Conservation (phyloP, 345 rosid genomes). For the Eutrema japonicum region DNA sequence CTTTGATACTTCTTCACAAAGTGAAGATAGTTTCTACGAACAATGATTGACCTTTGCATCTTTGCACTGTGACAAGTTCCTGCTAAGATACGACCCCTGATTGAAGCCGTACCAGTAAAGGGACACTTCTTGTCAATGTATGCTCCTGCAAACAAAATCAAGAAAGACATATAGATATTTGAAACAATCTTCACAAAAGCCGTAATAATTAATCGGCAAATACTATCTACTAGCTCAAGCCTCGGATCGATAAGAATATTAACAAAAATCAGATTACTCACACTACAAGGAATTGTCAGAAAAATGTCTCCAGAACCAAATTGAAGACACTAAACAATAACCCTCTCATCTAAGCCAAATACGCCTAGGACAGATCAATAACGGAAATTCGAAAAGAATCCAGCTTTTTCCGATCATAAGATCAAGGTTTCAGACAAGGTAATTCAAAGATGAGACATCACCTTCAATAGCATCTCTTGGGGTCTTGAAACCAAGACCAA, state of each 20-base stretch:
- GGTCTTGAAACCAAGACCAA: conserved; percentile 87
- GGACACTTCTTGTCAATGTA: conserved; percentile 89
- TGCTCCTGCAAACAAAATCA: conserved; percentile 48
- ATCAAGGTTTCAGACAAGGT: background rate
- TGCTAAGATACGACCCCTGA: conserved; percentile 82
- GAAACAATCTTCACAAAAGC: background rate
- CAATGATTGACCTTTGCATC: conserved; percentile 85
- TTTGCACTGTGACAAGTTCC: conserved; percentile 91
- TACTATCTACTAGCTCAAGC: background rate
- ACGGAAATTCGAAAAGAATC: conserved; percentile 12
- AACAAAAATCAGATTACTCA: background rate
- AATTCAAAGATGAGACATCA: conserved; percentile 22
- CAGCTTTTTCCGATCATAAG: background rate
- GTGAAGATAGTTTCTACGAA: conserved; percentile 80
- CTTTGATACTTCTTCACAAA: conserved; percentile 88
- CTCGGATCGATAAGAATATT: background rate
- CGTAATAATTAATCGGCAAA: background rate
- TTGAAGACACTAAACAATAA: background rate
- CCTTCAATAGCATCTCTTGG: conserved; percentile 85
- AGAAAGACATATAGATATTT: background rate
- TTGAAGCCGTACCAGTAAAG: conserved; percentile 73
- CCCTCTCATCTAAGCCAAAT: background rate
- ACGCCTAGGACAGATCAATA: background rate
- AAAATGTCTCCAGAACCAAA: background rate
- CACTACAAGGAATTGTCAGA: background rate